Conservation (phyloP, 208 protist genomes). For the Jaenimonas drosophilae region DNA sequence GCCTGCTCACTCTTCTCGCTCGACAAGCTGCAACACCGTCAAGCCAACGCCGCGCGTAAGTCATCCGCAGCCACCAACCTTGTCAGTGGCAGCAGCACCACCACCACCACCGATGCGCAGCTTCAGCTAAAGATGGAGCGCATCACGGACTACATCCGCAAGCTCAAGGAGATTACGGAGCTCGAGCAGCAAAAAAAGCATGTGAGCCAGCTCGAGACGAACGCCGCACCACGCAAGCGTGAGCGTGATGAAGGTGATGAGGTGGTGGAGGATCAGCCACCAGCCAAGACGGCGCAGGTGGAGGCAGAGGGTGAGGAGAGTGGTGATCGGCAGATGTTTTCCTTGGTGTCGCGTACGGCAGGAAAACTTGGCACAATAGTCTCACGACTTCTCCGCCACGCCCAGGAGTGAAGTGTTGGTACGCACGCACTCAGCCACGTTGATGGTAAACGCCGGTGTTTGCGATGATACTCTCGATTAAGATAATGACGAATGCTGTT, state of each 20-base stretch:
- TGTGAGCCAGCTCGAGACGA: background rate
- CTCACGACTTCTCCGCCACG: no score
- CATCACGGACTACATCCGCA: slow-evolving; percentile 79
- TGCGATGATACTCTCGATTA: no score
- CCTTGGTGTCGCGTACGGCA: no score
- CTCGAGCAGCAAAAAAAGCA: slow-evolving; percentile 16
- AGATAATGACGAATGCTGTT: no score
- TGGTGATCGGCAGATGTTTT: no score
- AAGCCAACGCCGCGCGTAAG: slow-evolving; percentile 12
- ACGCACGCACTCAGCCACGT: no score
- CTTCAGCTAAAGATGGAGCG: slow-evolving; percentile 80
- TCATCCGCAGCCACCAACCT: background rate
- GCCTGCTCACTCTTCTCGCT: slow-evolving; percentile 55
- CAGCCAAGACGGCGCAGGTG: background rate
- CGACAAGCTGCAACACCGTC: slow-evolving; percentile 40
- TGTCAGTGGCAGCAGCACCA: background rate
- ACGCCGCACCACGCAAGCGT: background rate
- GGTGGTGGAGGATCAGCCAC: background rate
- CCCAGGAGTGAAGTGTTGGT: no score
- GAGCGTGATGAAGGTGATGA: background rate
- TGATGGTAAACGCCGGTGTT: no score
- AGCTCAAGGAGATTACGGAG: slow-evolving; percentile 69
- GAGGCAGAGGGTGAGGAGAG: background rate
- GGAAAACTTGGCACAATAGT: no score
- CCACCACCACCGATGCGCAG: slow-evolving; percentile 29